Percentiles rank a stretch among this genome's conserved stretches.
These are phyloP conservation scores for Fragaria nilgerrensis DNA, from an alignment of 306 rosid genomes.

Conservation along the genomic window DNA sequence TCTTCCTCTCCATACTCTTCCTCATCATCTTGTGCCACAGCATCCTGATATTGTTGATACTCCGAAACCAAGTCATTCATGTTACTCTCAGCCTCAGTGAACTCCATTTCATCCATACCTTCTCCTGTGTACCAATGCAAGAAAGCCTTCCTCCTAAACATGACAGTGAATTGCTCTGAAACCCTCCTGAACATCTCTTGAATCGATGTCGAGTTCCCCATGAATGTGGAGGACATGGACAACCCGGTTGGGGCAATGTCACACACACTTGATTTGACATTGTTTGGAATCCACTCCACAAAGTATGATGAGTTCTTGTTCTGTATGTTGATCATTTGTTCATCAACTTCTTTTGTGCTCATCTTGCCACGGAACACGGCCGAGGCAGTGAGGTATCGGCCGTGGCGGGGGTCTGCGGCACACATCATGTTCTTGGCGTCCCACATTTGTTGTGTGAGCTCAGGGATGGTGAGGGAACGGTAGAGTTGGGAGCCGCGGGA, in stretches of 20 bases:
- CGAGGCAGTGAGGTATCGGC: constrained; percentile 77
- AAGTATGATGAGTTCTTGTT: constrained; percentile 86
- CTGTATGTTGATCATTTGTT: constrained; percentile 80
- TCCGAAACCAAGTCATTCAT: constrained; percentile 92
- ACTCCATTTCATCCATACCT: constrained; percentile 94
- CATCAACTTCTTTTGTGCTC: constrained; percentile 91
- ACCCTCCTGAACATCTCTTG: constrained; percentile 90
- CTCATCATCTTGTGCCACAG: constrained; percentile 48
- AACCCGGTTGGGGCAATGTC: constrained; percentile 81
- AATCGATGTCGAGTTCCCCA: constrained; percentile 86
- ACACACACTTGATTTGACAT: constrained; percentile 85
- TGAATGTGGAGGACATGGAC: constrained; percentile 78
- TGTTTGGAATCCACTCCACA: constrained; percentile 91
- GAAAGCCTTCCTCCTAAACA: constrained; percentile 91
- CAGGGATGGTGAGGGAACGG: constrained; percentile 78
- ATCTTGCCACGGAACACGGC: constrained; percentile 88
- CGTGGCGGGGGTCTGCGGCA: constrained; percentile 88
- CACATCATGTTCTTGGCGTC: constrained; percentile 86
- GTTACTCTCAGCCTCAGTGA: constrained; percentile 85
- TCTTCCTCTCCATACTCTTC: constrained; percentile 42
- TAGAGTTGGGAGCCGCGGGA: constrained; percentile 72
- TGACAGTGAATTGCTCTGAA: constrained; percentile 82
- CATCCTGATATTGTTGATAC: constrained; percentile 87
- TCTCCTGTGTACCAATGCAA: constrained; percentile 92
- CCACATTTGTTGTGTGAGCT: constrained; percentile 95